Percentiles rank a stretch among this genome's conserved stretches.
Conservation (phyloP, 2,329 filamentous ascomycete species). For the Clonostachys byssicola region DNA sequence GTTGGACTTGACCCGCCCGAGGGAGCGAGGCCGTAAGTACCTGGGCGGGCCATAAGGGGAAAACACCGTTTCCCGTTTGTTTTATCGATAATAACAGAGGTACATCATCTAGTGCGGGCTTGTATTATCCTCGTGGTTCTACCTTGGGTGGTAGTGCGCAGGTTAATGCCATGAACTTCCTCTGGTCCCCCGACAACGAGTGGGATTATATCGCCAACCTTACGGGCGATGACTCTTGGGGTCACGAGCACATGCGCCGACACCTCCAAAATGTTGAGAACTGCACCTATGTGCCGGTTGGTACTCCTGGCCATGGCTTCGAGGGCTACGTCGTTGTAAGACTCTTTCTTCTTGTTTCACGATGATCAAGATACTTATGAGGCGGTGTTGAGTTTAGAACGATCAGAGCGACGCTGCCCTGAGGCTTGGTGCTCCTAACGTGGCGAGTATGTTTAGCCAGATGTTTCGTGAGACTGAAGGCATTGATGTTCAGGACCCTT, state of each 20-base stretch:
- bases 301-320: slow-evolving; percentile 38
- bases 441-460: slow-evolving; percentile 1
- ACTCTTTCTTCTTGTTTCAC: slow-evolving; percentile 20
- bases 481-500: slow-evolving; percentile 2
- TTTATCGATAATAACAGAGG: background rate
- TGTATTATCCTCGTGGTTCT: slow-evolving; percentile 15
- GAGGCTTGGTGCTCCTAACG: too few species aligned
- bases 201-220: slow-evolving; percentile 41
- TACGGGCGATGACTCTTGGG: slow-evolving; percentile 46
- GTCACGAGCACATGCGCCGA: slow-evolving; percentile 40
- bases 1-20: slow-evolving; percentile 7
- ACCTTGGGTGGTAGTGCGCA: slow-evolving; percentile 24
- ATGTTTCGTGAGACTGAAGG: slow-evolving; percentile 1
- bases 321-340: slow-evolving; percentile 38
- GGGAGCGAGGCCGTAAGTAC: slow-evolving; percentile 7
- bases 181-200: slow-evolving; percentile 44
- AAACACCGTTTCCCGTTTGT: background rate
- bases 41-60: too few species aligned
- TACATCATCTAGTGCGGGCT: slow-evolving; percentile 5
- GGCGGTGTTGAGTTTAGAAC: too few species aligned
- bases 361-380: too few species aligned
- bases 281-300: slow-evolving; percentile 33
- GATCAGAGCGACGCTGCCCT: too few species aligned
- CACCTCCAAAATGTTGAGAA: slow-evolving; percentile 43
- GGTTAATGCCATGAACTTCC: slow-evolving; percentile 33